phyloP scores from a whole-genome alignment of 768 basidiomycete genomes.

The Leccinellum albellum region DNA sequence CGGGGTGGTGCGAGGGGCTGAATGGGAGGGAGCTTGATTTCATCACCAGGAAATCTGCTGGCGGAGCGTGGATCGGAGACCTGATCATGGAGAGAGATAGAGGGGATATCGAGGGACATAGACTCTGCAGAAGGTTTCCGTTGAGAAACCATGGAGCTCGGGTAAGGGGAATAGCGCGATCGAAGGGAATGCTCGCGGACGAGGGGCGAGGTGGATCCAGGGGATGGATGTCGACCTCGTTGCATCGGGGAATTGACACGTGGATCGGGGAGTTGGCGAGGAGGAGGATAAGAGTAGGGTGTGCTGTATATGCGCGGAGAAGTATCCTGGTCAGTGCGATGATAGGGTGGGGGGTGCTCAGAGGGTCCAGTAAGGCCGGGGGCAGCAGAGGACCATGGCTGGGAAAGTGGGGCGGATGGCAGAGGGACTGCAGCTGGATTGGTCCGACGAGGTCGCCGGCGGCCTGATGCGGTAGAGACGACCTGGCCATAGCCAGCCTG shows the following conservation, averaged over 20 bases:
- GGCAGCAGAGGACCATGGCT: constrained; percentile 51
- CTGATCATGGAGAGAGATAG: constrained; percentile 33
- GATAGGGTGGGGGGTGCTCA: constrained; percentile 20
- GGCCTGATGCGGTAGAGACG: constrained; percentile 55
- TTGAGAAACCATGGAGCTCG: constrained; percentile 24
- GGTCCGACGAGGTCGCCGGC: constrained; percentile 57
- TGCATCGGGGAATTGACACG: constrained; percentile 31
- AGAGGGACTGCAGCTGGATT: constrained; percentile 38
- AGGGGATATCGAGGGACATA: constrained; percentile 34
- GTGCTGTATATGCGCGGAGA: constrained; percentile 26
- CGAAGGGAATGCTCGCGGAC: constrained; percentile 22
- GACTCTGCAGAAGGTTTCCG: constrained; percentile 28
- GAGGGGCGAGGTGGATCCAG: constrained; percentile 25
- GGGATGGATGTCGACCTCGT: constrained; percentile 25
- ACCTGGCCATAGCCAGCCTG: constrained; percentile 87
- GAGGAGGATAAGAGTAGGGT: constrained; percentile 29
- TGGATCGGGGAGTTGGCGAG: constrained; percentile 26
- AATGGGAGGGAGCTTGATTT: constrained; percentile 41
- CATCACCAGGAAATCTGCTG: constrained; percentile 30
- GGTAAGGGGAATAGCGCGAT: constrained; percentile 47
- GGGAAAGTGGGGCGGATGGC: constrained; percentile 28
- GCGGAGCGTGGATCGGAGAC: constrained; percentile 23
- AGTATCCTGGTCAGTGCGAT: constrained; percentile 23
- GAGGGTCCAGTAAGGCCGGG: constrained; percentile 29
- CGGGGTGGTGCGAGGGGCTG: constrained; percentile 32